Base-by-base conservation (phyloP, 1,284 basidiomycete species). In the Tilletiopsis washingtonensis region DNA sequence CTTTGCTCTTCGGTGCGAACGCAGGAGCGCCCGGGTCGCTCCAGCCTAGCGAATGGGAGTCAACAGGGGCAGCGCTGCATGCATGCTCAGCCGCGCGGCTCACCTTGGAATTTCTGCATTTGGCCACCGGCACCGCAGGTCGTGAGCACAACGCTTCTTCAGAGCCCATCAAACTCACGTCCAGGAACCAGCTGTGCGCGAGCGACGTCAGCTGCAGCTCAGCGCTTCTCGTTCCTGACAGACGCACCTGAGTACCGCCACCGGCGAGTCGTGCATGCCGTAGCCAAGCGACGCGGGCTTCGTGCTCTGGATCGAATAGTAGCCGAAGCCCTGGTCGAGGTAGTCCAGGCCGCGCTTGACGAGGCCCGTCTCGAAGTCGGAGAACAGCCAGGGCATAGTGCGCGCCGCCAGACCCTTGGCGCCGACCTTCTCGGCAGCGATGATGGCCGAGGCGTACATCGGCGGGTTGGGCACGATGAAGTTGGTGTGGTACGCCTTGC, bases 401-500 rank as follows among this genome's bases (percentile, higher is more conserved):
- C 23, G 45, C 9, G 40, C 5, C 0, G 45, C 47, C 3, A 32
- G 11, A 2, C 51, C 50, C 20, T 46, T 43, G 49, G 23, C 57
- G 2, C 56, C 56, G 1, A 21, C 2, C 5, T 46, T 21, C 17
- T 56, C 55, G 14, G 59, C 42, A 4, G 47, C 49, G 20, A 66
- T 6, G 2, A 43, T 43, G 0, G 61, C 59, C 3, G 42, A 38
- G 4, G 39, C 53, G 51, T 54, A 62, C 3, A 49, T 2, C 3
- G 63, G 63, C 5, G 52, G 50, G 34, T 44, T 21, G 11, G 61
- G 63, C 2, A 53, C 56, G 3, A 45, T 37, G 45, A 62, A 64
- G 53, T 63, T 66, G 53, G 58, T 43, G 27, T 66, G 61, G 14
- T 49, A 63, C 19, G 58, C 54, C 54, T 53, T 62, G 56, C 63